A percentile compares a stretch with the other conserved stretches of the same genome.
Evolutionary conservation across 2,329 filamentous ascomycete genomes (phyloP).

Genomic region (Cucurbitaria berberidis): DNA sequence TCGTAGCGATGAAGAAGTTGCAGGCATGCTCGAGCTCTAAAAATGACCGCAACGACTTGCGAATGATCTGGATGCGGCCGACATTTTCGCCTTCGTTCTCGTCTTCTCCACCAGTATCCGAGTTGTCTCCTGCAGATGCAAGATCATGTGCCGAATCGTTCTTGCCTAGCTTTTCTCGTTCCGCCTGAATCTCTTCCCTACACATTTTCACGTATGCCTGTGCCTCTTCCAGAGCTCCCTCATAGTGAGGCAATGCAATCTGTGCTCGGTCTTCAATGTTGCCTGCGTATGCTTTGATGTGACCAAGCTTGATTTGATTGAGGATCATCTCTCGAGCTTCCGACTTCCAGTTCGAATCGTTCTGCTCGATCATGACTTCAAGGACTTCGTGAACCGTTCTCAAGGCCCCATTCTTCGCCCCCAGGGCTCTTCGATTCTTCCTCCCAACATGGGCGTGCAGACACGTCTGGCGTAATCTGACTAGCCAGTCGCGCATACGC

Average conservation of each 20-base stretch:
- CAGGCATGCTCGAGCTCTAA: conserved; percentile 83
- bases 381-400: conserved; percentile 86
- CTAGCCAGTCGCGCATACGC: conserved; percentile 79
- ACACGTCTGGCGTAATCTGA: conserved; percentile 78
- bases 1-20: conserved; percentile 83
- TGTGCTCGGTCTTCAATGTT: conserved; percentile 58
- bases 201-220: conserved; percentile 66
- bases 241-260: conserved; percentile 75
- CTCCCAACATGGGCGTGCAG: conserved; percentile 83
- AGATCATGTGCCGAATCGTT: conserved; percentile 13
- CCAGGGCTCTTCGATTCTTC: conserved; percentile 68
- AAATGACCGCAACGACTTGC: conserved; percentile 71
- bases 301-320: conserved; percentile 71
- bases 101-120: conserved; percentile 46
- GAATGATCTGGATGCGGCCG: conserved; percentile 62
- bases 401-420: conserved; percentile 68
- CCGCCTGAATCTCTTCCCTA: conserved; percentile 64
- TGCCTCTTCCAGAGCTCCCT: conserved; percentile 52
- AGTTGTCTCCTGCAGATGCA: conserved; percentile 36
- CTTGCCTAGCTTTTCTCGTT: conserved; percentile 51
- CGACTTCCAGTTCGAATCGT: conserved; percentile 68
- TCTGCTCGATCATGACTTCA: conserved; percentile 89
- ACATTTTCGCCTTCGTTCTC: conserved; percentile 48
- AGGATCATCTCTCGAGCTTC: conserved; percentile 73
- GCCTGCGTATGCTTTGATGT: conserved; percentile 78